Evolutionary conservation across 2,329 filamentous ascomycete species (phyloP), one percentile per base, ranked within the genome.

Genomic region (Orbilia javanica): DNA sequence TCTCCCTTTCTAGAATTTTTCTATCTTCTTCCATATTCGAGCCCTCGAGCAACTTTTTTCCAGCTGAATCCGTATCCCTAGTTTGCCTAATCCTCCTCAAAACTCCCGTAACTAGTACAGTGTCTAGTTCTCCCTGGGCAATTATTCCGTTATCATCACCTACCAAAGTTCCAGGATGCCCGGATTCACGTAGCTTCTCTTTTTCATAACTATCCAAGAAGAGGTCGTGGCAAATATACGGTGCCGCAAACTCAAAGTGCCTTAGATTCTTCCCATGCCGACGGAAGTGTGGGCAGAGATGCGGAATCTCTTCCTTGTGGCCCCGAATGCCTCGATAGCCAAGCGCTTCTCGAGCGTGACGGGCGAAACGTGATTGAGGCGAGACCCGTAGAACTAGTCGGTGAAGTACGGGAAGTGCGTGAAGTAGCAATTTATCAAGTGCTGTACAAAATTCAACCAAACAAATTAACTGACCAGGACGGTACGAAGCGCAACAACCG

Each of bases 281-380:
- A 15, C 80, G 79, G 52, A 81, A 80, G 34, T 81, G 74, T 3
- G 75, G 79, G 34, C 80, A 81, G 18, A 81, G 71, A 66, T 81
- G 80, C 22, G 79, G 80, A 20, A 79, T 79, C 5, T 76, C 66
- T 39, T 64, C 62, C 3, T 22, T 29, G 7, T 64, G 34, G 44
- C 75, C 74, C 20, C 73, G 70, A 34, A 76, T 34, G 2, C 72
- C 75, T 44, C 70, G 70, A 42, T 79, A 36, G 10, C 73, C 75
- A 5, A 80, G 66, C 8, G 79, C 74, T 8, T 69, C 64, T 39
- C 80, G 78, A 11, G 79, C 79, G 31, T 79, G 70, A 11, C 76
- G 70, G 25, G 80, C 80, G 50, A 80, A 80, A 27, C 78, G 73
- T 3, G 79, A 77, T 7, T 76, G 68, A 46, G 73, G 70, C 15